Conservation (phyloP, 768 basidiomycete genomes). For the Mrakia hoshinonis region DNA sequence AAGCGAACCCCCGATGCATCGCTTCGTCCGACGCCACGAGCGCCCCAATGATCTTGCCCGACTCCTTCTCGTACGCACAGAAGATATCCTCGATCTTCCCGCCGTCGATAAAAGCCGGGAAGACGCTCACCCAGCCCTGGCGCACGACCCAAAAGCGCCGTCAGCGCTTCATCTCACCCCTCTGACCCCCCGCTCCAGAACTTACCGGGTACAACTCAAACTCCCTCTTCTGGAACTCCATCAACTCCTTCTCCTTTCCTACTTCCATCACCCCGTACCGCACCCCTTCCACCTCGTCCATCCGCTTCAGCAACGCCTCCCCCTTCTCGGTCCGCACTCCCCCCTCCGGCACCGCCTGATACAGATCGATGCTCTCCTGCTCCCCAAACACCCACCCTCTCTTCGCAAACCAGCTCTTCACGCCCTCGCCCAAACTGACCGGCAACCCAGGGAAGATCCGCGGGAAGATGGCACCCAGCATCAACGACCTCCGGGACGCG, state of each 20-base stretch:
- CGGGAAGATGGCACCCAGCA: background rate
- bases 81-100: conserved; percentile 10
- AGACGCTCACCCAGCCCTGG: background rate
- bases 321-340: background rate
- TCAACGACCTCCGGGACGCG: background rate
- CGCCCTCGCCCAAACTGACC: background rate
- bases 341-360: background rate
- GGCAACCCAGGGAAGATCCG: background rate
- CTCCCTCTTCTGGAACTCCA: background rate
- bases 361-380: background rate
- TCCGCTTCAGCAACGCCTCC: background rate
- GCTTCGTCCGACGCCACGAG: background rate
- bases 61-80: conserved; percentile 3
- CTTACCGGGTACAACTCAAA: conserved; percentile 1
- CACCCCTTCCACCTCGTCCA: background rate
- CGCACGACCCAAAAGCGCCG: background rate
- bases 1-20: background rate
- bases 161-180: background rate
- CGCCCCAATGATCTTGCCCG: conserved; percentile 2
- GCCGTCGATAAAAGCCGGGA: background rate
- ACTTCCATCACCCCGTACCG: background rate
- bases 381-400: background rate
- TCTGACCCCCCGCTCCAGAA: too few relatives aligned
- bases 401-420: background rate
- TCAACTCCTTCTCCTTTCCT: background rate